Percentiles rank a stretch among this genome's conserved stretches.
These are phyloP conservation scores for Fusarium caatingaense DNA, from an alignment of 2,329 filamentous ascomycete genomes.

Conservation along the genomic window DNA sequence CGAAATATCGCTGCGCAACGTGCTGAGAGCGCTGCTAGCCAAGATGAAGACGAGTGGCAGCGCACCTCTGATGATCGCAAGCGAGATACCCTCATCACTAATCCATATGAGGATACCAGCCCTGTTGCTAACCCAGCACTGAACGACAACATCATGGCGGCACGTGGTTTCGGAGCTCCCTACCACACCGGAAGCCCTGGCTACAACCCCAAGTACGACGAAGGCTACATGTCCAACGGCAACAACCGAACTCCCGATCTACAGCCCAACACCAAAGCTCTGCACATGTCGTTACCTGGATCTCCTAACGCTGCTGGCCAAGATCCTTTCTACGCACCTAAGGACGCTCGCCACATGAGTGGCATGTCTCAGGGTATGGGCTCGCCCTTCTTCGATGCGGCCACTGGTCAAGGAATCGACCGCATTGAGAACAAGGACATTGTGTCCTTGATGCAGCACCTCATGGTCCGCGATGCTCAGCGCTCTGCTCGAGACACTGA, in stretches of 20 bases:
- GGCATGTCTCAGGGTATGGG: constrained; percentile 92
- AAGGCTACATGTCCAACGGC: constrained; percentile 89
- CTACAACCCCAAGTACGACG: constrained; percentile 75
- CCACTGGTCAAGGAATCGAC: constrained; percentile 88
- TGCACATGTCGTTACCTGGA: constrained; percentile 59
- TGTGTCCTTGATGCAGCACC: constrained; percentile 96
- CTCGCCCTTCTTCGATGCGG: constrained; percentile 89
- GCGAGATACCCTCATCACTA: constrained; percentile 73
- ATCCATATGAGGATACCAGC: constrained; percentile 74
- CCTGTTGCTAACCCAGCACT: constrained; percentile 68
- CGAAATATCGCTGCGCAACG: constrained; percentile 45
- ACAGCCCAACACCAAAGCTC: constrained; percentile 66
- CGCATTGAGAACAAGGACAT: constrained; percentile 96
- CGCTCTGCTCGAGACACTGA: constrained; percentile 96
- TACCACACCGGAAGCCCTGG: constrained; percentile 67
- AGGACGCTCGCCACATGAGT: constrained; percentile 75
- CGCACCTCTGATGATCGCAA: constrained; percentile 72
- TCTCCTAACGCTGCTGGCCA: constrained; percentile 62
- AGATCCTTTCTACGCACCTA: constrained; percentile 74
- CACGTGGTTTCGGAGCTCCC: constrained; percentile 56
- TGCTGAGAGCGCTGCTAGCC: constrained; percentile 56
- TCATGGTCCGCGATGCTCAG: constrained; percentile 96
- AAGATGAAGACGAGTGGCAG: constrained; percentile 73
- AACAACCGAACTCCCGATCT: constrained; percentile 67
- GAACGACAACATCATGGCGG: constrained; percentile 61